phyloP scores from a whole-genome alignment of 495 filamentous ascomycete genomes.

The Annulohypoxylon maeteangense region DNA sequence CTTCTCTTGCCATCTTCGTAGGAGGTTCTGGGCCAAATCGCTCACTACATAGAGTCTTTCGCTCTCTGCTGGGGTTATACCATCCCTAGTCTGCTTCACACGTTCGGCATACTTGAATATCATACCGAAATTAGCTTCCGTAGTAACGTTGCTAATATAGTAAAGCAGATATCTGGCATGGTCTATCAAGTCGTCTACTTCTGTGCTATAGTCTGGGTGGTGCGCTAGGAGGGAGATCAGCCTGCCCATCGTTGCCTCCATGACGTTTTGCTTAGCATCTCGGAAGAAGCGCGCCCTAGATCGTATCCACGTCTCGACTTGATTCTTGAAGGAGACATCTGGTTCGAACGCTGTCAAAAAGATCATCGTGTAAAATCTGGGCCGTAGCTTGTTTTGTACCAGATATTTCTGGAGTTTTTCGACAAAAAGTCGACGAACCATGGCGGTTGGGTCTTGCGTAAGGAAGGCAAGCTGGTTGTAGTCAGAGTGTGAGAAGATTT shows the following conservation, averaged over 20 bases:
- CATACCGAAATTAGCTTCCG: slow-evolving; percentile 83
- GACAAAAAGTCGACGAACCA: slow-evolving; percentile 81
- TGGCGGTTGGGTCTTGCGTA: slow-evolving; percentile 77
- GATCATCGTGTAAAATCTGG: slow-evolving; percentile 85
- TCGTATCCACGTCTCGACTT: slow-evolving; percentile 86
- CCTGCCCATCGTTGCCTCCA: slow-evolving; percentile 88
- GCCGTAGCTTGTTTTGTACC: slow-evolving; percentile 70
- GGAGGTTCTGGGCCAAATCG: slow-evolving; percentile 84
- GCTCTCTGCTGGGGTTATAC: slow-evolving; percentile 66
- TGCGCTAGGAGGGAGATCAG: slow-evolving; percentile 90
- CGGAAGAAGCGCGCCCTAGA: slow-evolving; percentile 71
- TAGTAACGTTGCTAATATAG: slow-evolving; percentile 85
- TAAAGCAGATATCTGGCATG: slow-evolving; percentile 88
- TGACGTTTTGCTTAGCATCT: slow-evolving; percentile 66
- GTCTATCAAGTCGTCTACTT: slow-evolving; percentile 76
- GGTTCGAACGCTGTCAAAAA: slow-evolving; percentile 95
- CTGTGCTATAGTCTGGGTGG: slow-evolving; percentile 86
- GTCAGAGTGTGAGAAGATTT: slow-evolving; percentile 71
- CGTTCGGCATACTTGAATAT: slow-evolving; percentile 94
- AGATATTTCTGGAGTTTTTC: slow-evolving; percentile 89
- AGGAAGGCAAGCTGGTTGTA: slow-evolving; percentile 85
- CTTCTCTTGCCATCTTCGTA: slow-evolving; percentile 83
- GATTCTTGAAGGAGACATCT: slow-evolving; percentile 69
- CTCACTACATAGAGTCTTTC: slow-evolving; percentile 86
- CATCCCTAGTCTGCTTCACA: slow-evolving; percentile 89